These are phyloP conservation scores for Tephrocybe rancida DNA, from an alignment of 768 basidiomycete species.

Conservation along the genomic window DNA sequence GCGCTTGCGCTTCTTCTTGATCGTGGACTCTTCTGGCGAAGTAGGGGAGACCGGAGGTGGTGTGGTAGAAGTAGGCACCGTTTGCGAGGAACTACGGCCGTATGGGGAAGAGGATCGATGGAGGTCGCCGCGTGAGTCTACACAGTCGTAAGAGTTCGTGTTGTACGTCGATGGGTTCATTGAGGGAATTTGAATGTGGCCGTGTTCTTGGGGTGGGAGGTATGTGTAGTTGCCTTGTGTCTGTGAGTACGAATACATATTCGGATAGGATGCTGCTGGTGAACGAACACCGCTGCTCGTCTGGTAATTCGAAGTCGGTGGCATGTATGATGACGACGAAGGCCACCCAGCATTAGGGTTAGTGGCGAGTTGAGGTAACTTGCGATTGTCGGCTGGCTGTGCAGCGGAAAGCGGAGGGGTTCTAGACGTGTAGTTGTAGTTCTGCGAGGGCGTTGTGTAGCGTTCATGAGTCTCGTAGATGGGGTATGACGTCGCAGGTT, in stretches of 20 bases:
- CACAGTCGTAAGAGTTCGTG: conserved; percentile 31
- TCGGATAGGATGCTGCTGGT: conserved; percentile 63
- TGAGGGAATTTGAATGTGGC: conserved; percentile 25
- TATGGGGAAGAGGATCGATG: conserved; percentile 49
- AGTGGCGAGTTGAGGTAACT: conserved; percentile 59
- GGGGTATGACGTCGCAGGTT: conserved; percentile 45
- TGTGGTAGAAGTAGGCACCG: conserved; percentile 45
- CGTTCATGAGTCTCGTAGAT: conserved; percentile 65
- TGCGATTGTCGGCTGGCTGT: conserved; percentile 51
- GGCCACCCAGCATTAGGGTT: conserved; percentile 48
- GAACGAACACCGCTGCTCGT: conserved; percentile 51
- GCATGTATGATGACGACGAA: conserved; percentile 36
- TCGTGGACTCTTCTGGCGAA: conserved; percentile 61
- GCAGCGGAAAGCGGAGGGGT: conserved; percentile 50
- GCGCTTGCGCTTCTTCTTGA: conserved; percentile 89
- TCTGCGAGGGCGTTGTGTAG: conserved; percentile 49
- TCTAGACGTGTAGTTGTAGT: conserved; percentile 49
- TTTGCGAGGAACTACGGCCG: conserved; percentile 38
- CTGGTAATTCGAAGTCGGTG: conserved; percentile 21
- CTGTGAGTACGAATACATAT: conserved; percentile 47
- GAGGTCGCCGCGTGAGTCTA: conserved; percentile 35
- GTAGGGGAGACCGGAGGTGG: conserved; percentile 51
- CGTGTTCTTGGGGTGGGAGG: conserved; percentile 34
- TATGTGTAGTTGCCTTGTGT: conserved; percentile 43
- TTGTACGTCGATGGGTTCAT: conserved; percentile 32